Conservation (phyloP, 139 green algal genomes). For the Eudorina sp. region DNA sequence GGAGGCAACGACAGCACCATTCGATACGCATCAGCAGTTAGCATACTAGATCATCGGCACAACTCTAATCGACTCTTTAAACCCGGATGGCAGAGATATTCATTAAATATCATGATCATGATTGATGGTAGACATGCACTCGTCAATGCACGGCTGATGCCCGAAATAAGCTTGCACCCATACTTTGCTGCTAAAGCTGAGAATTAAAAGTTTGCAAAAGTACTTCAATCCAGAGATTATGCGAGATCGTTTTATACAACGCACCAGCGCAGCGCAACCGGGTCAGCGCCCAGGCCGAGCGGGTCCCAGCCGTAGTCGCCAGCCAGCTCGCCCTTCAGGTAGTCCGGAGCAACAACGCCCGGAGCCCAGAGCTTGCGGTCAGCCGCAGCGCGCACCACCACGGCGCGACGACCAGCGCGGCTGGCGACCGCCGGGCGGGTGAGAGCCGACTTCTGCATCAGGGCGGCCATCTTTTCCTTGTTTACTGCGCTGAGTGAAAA, state of each 20-base stretch:
- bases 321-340: conserved; percentile 70
- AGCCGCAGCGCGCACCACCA: conserved; percentile 49
- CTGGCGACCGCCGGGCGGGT: conserved; percentile 18
- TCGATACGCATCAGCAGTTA: too few species aligned
- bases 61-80: too few species aligned
- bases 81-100: too few species aligned
- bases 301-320: conserved; percentile 82
- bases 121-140: too few species aligned
- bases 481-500: background rate
- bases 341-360: conserved; percentile 68
- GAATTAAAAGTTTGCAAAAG: too few species aligned
- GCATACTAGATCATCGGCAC: too few species aligned
- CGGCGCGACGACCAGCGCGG: conserved; percentile 1
- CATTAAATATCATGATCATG: too few species aligned
- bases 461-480: conserved; percentile 53
- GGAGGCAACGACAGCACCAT: conserved; percentile 8
- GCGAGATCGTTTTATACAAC: too few species aligned
- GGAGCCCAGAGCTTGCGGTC: conserved; percentile 59
- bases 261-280: conserved; percentile 82
- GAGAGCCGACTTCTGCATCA: conserved; percentile 50
- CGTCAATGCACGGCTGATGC: too few species aligned
- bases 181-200: too few species aligned
- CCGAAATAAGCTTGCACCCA: too few species aligned
- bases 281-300: conserved; percentile 79
- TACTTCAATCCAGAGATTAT: too few species aligned